Conservation (phyloP, 805 yeast species). For the Debaryomyces prosopidis region DNA sequence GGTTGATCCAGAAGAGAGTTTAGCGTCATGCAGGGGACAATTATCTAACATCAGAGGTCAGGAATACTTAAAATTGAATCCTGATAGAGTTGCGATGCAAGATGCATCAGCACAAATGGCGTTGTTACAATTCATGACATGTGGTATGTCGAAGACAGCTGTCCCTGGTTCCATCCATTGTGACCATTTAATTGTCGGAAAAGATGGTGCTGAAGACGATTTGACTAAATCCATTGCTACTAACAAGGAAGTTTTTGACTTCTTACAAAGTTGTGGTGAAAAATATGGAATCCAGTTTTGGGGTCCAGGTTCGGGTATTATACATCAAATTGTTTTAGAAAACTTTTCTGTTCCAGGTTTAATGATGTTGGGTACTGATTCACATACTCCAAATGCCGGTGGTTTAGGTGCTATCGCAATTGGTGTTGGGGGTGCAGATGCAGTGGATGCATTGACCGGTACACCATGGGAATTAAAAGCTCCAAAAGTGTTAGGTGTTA, state of each 20-base stretch:
- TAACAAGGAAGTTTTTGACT: conserved; percentile 94
- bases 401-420: conserved; percentile 98
- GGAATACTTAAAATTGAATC: conserved; percentile 87
- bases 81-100: conserved; percentile 99
- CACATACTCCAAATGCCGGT: conserved; percentile 99
- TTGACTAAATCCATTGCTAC: conserved; percentile 76
- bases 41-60: conserved; percentile 72
- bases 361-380: conserved; percentile 97
- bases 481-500: conserved; percentile 91
- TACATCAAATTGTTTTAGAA: conserved; percentile 96
- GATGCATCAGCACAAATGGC: conserved; percentile 99
- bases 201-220: conserved; percentile 86
- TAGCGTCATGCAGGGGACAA: conserved; percentile 49
- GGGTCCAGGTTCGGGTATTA: conserved; percentile 99
- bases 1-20: conserved; percentile 82
- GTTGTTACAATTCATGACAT: conserved; percentile 96
- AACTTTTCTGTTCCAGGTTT: conserved; percentile 96
- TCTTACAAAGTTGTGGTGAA: conserved; percentile 87
- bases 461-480: conserved; percentile 99
- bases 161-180: conserved; percentile 97
- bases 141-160: conserved; percentile 81
- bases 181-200: conserved; percentile 97
- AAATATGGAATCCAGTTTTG: conserved; percentile 97
- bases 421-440: conserved; percentile 99
- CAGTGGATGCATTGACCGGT: conserved; percentile 95